Percentiles rank a stretch among this genome's conserved stretches.
phyloP scores from a whole-genome alignment of 179 eudicot genomes.

The Actinidia arguta region DNA sequence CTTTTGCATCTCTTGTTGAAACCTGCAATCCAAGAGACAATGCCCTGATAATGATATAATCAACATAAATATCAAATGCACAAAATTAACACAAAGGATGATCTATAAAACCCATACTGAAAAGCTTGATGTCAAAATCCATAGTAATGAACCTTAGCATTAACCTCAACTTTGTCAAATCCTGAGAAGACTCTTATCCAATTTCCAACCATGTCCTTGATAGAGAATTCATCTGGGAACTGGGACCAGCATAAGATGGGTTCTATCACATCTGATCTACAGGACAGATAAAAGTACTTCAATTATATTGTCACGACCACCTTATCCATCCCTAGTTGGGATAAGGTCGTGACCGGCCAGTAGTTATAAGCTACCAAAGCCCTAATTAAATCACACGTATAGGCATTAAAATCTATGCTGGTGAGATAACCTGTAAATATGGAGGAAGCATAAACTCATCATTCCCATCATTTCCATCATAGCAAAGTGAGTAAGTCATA shows the following conservation, averaged over 20 bases:
- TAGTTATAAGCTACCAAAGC: too few relatives aligned
- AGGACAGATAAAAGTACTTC: conserved; percentile 24
- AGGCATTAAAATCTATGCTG: too few relatives aligned
- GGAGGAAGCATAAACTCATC: too few relatives aligned
- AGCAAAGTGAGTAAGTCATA: too few relatives aligned
- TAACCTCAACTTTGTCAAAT: conserved; percentile 92
- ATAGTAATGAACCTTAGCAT: conserved; percentile 74
- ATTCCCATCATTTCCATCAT: too few relatives aligned
- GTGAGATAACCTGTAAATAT: too few relatives aligned
- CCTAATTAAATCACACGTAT: too few relatives aligned
- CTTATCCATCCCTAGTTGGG: too few relatives aligned
- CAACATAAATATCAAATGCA: conserved; percentile 20
- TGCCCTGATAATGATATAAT: conserved; percentile 36
- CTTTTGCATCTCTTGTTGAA: conserved; percentile 94
- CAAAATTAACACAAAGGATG: background rate
- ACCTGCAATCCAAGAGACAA: conserved; percentile 59
- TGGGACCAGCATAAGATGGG: conserved; percentile 60
- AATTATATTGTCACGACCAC: background rate
- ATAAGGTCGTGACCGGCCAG: too few relatives aligned
- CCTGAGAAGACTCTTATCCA: conserved; percentile 77
- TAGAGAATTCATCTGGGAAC: conserved; percentile 76
- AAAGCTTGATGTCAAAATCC: conserved; percentile 15
- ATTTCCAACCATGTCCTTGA: conserved; percentile 66
- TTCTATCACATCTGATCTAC: conserved; percentile 92
- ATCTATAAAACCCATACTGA: background rate